These are phyloP conservation scores for Aureobasidium sp. DNA, from an alignment of 2,329 filamentous ascomycete species.

Conservation along the genomic window DNA sequence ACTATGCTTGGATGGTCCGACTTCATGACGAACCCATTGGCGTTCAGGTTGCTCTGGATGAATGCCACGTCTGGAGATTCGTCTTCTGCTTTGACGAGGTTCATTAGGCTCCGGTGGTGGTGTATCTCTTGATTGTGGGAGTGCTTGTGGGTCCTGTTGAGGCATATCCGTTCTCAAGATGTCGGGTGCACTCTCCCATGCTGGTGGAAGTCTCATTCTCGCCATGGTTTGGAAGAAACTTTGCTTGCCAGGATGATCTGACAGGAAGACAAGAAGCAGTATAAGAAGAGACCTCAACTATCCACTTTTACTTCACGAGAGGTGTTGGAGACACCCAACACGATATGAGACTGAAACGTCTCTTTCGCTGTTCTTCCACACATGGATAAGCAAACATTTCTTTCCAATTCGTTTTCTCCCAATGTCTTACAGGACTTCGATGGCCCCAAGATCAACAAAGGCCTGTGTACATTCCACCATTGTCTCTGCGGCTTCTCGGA, in stretches of 20 bases:
- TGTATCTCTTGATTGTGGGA: background rate
- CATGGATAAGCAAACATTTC: background rate
- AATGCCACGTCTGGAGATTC: background rate
- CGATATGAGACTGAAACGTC: background rate
- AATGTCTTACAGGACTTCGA: background rate
- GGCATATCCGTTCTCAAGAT: background rate
- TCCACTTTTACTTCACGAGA: background rate
- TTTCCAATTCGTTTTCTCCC: background rate
- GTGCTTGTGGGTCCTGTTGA: background rate
- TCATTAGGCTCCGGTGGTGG: no score
- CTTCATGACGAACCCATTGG: background rate
- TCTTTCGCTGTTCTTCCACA: background rate
- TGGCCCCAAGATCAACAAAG: background rate
- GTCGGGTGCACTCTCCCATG: slow-evolving; percentile 1
- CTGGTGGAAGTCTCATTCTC: background rate
- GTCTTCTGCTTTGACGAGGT: background rate
- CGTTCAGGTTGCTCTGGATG: background rate
- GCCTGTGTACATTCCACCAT: background rate
- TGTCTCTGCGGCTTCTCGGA: background rate
- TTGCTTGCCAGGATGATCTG: background rate
- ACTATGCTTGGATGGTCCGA: background rate
- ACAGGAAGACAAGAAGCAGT: background rate
- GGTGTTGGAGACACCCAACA: background rate
- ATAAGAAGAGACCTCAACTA: background rate
- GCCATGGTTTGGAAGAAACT: background rate